Evolutionary conservation across 2,329 filamentous ascomycete species (phyloP).

Genomic region (Aspergillus calidoustus): DNA sequence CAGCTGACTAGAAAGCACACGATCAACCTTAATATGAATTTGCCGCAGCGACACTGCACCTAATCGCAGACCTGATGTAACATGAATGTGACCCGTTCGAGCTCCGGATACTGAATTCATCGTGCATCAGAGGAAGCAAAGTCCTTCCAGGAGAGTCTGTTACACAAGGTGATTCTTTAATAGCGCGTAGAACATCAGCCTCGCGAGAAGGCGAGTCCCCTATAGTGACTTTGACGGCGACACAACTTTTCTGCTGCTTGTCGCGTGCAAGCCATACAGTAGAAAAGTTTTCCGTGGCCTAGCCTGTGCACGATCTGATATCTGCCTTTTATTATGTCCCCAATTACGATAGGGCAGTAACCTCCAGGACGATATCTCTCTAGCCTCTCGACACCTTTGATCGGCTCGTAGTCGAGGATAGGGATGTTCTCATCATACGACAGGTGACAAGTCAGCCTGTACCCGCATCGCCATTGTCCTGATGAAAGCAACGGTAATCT

Average conservation of each 20-base stretch:
- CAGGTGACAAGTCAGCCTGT: not conserved
- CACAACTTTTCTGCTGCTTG: not conserved
- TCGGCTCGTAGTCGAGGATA: not conserved
- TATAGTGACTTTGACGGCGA: not conserved
- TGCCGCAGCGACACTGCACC: slow-evolving; percentile 32
- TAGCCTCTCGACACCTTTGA: not conserved
- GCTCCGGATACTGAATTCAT: slow-evolving; percentile 34
- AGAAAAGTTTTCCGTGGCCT: not conserved
- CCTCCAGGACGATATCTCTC: not conserved
- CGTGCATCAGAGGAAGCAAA: slow-evolving; percentile 7
- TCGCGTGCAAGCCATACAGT: not conserved
- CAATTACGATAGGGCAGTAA: not conserved
- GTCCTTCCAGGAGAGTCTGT: not conserved
- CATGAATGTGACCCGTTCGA: slow-evolving; percentile 34
- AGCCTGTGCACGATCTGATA: not conserved
- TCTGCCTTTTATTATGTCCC: not conserved
- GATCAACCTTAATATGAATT: slow-evolving; percentile 35
- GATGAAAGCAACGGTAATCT: not conserved
- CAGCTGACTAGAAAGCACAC: slow-evolving; percentile 23
- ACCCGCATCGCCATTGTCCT: not conserved
- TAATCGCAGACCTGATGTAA: slow-evolving; percentile 30
- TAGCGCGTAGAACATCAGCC: not conserved
- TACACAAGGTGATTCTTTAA: not conserved
- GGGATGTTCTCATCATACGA: not conserved
- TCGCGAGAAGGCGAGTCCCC: not conserved